These are phyloP conservation scores for Plantago major DNA, from an alignment of 257 asterid species.

Conservation along the genomic window DNA sequence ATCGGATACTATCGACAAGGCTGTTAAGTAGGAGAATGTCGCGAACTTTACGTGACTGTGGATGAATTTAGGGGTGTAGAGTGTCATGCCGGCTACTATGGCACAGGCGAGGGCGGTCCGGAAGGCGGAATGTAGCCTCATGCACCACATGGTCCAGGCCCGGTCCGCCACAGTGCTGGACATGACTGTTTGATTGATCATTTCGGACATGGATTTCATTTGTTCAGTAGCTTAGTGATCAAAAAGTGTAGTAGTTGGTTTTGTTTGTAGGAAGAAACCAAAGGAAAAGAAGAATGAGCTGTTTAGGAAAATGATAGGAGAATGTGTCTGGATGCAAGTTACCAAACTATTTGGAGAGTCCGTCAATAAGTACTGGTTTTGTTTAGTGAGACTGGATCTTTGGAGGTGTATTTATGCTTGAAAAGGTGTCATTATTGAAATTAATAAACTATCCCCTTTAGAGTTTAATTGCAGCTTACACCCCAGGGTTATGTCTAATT, in stretches of 20 bases:
- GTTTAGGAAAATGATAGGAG: conserved; percentile 6
- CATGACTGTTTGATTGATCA: neutral
- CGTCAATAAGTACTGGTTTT: neutral
- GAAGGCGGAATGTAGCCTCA: conserved; percentile 46
- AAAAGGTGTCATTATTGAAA: conserved; percentile 3
- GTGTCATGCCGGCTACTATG: conserved; percentile 44
- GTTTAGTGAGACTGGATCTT: neutral
- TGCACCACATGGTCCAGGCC: conserved; percentile 46
- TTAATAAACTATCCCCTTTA: neutral
- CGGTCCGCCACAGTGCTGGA: conserved; percentile 37
- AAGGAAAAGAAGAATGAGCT: neutral
- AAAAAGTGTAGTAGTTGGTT: neutral
- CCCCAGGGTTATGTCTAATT: neutral
- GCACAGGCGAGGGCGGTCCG: conserved; percentile 51
- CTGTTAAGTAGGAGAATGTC: conserved; percentile 54
- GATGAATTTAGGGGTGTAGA: conserved; percentile 41
- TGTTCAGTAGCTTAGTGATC: neutral
- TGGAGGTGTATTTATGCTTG: conserved; percentile 4
- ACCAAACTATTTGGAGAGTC: conserved; percentile 9
- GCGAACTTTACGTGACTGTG: conserved; percentile 29
- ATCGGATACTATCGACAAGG: conserved; percentile 39
- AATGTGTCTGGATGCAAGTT: neutral
- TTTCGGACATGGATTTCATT: neutral
- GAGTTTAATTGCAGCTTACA: neutral
- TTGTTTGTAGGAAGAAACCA: neutral